phyloP scores from a whole-genome alignment of 2,329 filamentous ascomycete species.

The Cercospora sojina region DNA sequence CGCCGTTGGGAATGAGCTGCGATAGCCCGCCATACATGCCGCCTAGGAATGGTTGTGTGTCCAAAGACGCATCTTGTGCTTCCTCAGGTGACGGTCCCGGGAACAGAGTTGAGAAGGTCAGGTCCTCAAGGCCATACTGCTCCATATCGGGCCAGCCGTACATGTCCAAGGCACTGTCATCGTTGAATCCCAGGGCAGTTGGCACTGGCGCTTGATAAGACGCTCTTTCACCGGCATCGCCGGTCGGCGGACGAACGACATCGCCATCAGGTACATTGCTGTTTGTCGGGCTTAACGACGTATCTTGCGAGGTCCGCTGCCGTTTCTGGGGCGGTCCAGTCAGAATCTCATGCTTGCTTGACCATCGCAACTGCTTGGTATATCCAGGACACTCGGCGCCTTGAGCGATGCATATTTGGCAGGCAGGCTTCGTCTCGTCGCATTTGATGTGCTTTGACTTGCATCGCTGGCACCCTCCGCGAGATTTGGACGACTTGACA shows the following conservation, averaged over 20 bases:
- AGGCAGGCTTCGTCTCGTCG: conserved; percentile 44
- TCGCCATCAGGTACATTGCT: not conserved
- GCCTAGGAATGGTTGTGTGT: conserved; percentile 2
- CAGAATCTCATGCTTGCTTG: conserved; percentile 51
- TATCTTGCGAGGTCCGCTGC: conserved; percentile 6
- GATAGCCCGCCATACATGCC: conserved; percentile 1
- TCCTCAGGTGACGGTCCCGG: conserved; percentile 9
- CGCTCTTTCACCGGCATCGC: not conserved
- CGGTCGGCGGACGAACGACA: not conserved
- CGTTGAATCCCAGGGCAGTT: not conserved
- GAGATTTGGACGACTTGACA: conserved; percentile 33
- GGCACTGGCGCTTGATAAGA: not conserved
- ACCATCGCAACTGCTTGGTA: conserved; percentile 50
- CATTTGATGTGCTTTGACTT: conserved; percentile 42
- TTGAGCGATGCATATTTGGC: conserved; percentile 46
- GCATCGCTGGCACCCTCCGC: conserved; percentile 34
- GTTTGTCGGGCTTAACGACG: not conserved
- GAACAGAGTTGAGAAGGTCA: conserved; percentile 16
- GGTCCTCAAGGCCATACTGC: conserved; percentile 19
- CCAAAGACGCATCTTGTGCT: not conserved
- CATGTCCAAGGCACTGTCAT: conserved; percentile 8
- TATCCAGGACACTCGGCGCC: conserved; percentile 49
- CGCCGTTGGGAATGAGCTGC: not conserved
- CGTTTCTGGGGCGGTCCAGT: conserved; percentile 31
- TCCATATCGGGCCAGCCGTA: conserved; percentile 20